phyloP scores from a whole-genome alignment of 768 basidiomycete genomes.

The Podaxis rugospora region DNA sequence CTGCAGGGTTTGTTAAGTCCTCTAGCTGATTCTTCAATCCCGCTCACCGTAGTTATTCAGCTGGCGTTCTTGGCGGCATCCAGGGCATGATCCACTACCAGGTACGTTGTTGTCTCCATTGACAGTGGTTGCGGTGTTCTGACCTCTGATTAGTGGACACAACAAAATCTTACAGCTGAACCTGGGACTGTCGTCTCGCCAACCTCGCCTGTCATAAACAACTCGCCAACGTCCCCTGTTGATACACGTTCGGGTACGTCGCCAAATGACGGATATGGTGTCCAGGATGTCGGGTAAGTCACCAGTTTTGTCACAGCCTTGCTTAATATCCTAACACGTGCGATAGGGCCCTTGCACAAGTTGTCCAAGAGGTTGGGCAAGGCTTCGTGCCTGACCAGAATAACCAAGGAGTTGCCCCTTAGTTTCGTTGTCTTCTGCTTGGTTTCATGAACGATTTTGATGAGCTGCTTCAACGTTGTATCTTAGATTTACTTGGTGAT shows the following conservation, averaged over 20 bases:
- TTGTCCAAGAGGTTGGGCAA: background rate
- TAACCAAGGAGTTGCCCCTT: background rate
- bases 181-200: conserved; percentile 43
- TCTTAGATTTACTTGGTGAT: background rate
- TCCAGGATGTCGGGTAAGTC: conserved; percentile 35
- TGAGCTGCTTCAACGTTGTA: background rate
- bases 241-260: conserved; percentile 41
- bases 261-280: conserved; percentile 64
- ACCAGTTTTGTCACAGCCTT: background rate
- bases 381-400: background rate
- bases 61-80: conserved; percentile 36
- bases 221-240: conserved; percentile 26
- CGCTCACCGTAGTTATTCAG: conserved; percentile 19
- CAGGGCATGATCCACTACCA: conserved; percentile 47
- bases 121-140: conserved; percentile 6
- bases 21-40: background rate
- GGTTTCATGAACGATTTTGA: background rate
- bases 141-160: conserved; percentile 47
- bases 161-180: conserved; percentile 41
- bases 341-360: background rate
- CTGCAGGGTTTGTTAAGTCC: conserved; percentile 33
- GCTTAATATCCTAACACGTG: background rate
- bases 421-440: conserved; percentile 1
- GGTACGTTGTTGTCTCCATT: conserved; percentile 18
- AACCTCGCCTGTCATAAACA: conserved; percentile 22